Conservation (phyloP, 2,329 filamentous ascomycete species). For the Rosellinia necatrix region DNA sequence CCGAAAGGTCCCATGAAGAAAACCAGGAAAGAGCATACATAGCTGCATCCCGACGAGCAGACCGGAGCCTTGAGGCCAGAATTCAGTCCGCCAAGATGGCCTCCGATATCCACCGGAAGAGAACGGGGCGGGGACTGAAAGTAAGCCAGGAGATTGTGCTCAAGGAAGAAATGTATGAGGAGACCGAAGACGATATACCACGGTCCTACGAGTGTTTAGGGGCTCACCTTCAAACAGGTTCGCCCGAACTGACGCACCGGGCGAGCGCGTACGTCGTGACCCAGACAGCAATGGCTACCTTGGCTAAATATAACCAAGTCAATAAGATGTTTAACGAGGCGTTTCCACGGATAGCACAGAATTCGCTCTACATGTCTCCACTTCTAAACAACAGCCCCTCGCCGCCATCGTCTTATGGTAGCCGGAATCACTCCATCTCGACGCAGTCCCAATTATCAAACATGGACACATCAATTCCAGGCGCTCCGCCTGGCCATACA, state of each 20-base stretch:
- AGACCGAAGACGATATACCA: constrained; percentile 82
- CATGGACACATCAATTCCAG: constrained; percentile 27
- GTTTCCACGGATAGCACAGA: constrained; percentile 48
- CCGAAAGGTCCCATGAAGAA: constrained; percentile 77
- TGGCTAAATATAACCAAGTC: constrained; percentile 51
- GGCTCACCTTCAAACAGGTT: constrained; percentile 64
- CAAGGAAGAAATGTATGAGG: constrained; percentile 95
- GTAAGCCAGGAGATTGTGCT: constrained; percentile 86
- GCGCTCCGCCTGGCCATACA: constrained; percentile 14
- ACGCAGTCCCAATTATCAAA: constrained; percentile 24
- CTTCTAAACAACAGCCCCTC: constrained; percentile 29
- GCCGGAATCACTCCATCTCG: constrained; percentile 26
- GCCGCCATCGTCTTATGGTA: constrained; percentile 27
- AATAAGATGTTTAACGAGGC: constrained; percentile 52
- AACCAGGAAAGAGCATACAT: constrained; percentile 91
- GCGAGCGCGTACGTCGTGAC: constrained; percentile 56
- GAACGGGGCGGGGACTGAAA: constrained; percentile 80
- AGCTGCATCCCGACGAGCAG: constrained; percentile 83
- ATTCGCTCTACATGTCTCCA: constrained; percentile 37
- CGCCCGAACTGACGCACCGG: constrained; percentile 64
- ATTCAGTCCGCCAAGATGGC: constrained; percentile 86
- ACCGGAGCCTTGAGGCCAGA: constrained; percentile 84
- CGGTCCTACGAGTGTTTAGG: constrained; percentile 68
- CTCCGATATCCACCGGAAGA: constrained; percentile 87
- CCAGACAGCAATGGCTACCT: constrained; percentile 49